These are phyloP conservation scores for Fonsecaea pugnacius DNA, from an alignment of 2,329 filamentous ascomycete species.

Conservation along the genomic window DNA sequence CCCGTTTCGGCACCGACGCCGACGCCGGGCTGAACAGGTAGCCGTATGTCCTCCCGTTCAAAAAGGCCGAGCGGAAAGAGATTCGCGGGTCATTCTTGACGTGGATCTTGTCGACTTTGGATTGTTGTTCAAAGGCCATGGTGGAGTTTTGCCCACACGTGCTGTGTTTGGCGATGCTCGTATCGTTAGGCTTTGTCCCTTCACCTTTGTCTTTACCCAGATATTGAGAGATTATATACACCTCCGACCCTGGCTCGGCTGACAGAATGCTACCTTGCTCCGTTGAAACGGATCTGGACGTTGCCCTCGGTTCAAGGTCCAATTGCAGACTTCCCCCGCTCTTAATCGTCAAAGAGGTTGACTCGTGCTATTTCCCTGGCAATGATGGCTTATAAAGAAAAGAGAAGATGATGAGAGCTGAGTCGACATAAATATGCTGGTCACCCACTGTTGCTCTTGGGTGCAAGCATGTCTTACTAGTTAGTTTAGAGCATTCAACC, in stretches of 20 bases:
- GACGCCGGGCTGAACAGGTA: slow-evolving; percentile 59
- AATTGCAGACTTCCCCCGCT: not conserved
- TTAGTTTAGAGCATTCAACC: not conserved
- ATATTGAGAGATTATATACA: not conserved
- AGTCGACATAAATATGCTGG: not conserved
- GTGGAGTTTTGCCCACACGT: not conserved
- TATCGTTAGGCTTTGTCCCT: not conserved
- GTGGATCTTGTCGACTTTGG: slow-evolving; percentile 62
- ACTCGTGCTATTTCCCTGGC: not conserved
- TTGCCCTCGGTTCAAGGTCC: slow-evolving; percentile 5
- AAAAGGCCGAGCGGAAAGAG: slow-evolving; percentile 63
- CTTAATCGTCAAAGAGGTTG: not conserved
- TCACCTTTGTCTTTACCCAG: not conserved
- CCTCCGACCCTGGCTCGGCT: not conserved
- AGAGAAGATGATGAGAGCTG: not conserved
- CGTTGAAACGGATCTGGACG: not conserved
- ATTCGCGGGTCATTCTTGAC: slow-evolving; percentile 69
- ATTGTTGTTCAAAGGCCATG: not conserved
- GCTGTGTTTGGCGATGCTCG: not conserved
- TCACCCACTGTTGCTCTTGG: not conserved
- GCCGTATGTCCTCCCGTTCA: slow-evolving; percentile 73
- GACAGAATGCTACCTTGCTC: not conserved
- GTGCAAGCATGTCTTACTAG: not conserved
- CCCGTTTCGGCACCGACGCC: slow-evolving; percentile 47
- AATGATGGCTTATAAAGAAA: not conserved